Conservation (phyloP, 1,139 yeast species). For the Yamadazyma dendronema region DNA sequence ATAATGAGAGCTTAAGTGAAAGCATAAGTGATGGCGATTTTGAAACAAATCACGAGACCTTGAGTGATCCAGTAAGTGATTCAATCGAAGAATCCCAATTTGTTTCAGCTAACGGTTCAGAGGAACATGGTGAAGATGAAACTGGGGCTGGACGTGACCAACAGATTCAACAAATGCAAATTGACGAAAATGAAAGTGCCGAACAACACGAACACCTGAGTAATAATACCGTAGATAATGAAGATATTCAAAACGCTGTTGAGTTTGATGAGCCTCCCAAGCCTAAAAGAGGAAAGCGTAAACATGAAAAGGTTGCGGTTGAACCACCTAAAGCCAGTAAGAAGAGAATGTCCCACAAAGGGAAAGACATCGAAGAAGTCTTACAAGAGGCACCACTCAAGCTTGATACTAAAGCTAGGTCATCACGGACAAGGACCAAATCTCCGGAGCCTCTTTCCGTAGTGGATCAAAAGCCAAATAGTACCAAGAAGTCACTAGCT, state of each 20-base stretch:
- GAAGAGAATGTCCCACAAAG: background rate
- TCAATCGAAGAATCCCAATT: background rate
- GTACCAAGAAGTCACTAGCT: too few species aligned
- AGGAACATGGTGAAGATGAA: background rate
- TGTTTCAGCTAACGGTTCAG: background rate
- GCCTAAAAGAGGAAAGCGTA: background rate
- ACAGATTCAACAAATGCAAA: background rate
- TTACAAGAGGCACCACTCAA: too few species aligned
- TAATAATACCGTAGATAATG: background rate
- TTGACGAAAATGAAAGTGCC: too few species aligned
- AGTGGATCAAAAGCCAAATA: too few species aligned
- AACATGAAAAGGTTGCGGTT: too few species aligned
- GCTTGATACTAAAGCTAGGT: too few species aligned
- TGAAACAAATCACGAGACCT: background rate
- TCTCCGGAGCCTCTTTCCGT: too few species aligned
- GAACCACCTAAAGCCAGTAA: background rate
- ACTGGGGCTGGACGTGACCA: too few species aligned
- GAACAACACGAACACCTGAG: too few species aligned
- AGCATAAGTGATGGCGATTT: constrained; percentile 4
- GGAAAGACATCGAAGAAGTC: too few species aligned
- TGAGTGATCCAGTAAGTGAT: background rate
- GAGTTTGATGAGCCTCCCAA: background rate
- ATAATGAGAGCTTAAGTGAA: constrained; percentile 3
- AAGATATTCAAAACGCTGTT: background rate
- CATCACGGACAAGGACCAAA: too few species aligned